These are phyloP conservation scores for Pestalotiopsis sp. DNA, from an alignment of 2,329 filamentous ascomycete species.

Conservation along the genomic window DNA sequence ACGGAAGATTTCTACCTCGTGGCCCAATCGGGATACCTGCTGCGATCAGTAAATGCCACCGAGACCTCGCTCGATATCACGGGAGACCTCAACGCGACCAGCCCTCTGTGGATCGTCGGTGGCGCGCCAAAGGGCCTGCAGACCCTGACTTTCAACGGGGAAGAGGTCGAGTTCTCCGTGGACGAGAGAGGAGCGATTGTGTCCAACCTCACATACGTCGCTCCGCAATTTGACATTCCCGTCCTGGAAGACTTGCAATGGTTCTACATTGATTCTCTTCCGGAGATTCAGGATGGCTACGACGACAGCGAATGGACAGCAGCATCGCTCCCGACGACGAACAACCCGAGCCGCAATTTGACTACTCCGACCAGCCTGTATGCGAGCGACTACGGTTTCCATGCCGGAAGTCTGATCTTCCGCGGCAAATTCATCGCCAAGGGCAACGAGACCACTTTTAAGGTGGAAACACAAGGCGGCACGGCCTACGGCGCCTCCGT, in stretches of 20 bases:
- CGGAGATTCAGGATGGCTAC: neutral
- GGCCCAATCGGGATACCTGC: constrained; percentile 6
- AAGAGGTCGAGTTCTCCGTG: neutral
- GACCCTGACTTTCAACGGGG: constrained; percentile 1
- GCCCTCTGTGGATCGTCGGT: neutral
- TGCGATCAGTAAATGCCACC: neutral
- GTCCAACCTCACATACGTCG: neutral
- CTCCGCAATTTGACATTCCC: neutral
- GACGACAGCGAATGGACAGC: neutral
- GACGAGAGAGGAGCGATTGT: neutral
- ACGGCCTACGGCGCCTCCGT: constrained; percentile 67
- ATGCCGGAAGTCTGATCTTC: constrained; percentile 70
- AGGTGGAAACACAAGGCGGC: constrained; percentile 66
- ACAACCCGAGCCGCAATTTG: constrained; percentile 57
- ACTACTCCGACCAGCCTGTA: constrained; percentile 71
- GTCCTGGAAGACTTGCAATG: neutral
- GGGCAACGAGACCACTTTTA: constrained; percentile 60
- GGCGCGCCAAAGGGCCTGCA: neutral
- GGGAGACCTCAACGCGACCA: constrained; percentile 5
- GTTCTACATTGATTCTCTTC: constrained; percentile 7
- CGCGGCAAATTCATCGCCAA: constrained; percentile 69
- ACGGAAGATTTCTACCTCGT: neutral
- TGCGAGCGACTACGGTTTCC: constrained; percentile 73
- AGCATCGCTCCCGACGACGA: constrained; percentile 40
- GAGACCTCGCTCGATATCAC: neutral